Percentiles rank a stretch among this genome's conserved stretches.
phyloP scores from a whole-genome alignment of 2,329 filamentous ascomycete genomes.

The Venturia oleaginea region DNA sequence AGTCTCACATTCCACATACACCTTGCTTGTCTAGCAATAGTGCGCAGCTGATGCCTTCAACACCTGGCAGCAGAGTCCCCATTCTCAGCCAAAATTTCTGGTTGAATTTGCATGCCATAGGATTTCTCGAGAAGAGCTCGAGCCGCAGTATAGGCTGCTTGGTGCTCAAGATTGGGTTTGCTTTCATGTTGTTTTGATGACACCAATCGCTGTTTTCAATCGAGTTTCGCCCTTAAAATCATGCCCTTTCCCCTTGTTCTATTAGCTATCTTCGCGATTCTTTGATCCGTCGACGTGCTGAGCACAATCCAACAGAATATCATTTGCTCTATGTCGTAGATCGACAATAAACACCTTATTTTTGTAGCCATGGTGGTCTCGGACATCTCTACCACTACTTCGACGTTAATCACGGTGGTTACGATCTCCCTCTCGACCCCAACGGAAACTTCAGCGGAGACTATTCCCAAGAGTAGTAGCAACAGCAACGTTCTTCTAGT shows the following conservation, averaged over 20 bases:
- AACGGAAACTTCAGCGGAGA: not conserved
- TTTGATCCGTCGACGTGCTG: not conserved
- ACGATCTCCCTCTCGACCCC: not conserved
- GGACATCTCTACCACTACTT: not conserved
- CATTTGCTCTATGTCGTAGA: not conserved
- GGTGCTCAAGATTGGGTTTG: not conserved
- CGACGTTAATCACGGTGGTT: not conserved
- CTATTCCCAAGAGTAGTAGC: not conserved
- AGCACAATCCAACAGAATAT: not conserved
- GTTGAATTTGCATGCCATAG: not conserved
- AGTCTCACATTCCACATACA: constrained; percentile 1
- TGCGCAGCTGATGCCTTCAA: not conserved
- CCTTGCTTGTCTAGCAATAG: not conserved
- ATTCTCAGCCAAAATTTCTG: not conserved
- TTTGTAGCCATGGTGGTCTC: not conserved
- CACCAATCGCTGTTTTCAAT: not conserved
- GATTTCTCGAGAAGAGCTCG: not conserved
- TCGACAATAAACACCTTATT: not conserved
- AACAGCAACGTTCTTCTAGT: not conserved
- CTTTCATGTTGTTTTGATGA: not conserved
- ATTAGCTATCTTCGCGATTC: not conserved
- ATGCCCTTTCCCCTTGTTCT: not conserved
- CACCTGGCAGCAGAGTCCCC: not conserved
- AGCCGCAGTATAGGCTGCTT: not conserved
- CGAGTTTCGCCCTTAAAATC: not conserved